A percentile compares a stretch with the other conserved stretches of the same genome.
Conservation (phyloP, 2,329 filamentous ascomycete species). For the Paraphaeosphaeria minitans region DNA sequence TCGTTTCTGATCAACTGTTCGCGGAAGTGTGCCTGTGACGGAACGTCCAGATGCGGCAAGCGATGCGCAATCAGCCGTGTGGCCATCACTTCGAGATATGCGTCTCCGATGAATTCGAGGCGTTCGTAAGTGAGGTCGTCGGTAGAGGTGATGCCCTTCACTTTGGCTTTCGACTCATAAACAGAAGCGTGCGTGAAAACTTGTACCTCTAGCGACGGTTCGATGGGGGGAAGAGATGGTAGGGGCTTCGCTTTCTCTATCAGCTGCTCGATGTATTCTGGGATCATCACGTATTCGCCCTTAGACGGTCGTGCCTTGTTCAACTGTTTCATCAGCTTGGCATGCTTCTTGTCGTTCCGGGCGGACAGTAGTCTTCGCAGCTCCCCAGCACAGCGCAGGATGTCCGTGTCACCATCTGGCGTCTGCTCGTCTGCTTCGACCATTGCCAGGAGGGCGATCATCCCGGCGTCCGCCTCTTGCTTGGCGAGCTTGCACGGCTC, state of each 20-base stretch:
- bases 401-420: slow-evolving; percentile 29
- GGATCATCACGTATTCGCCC: slow-evolving; percentile 25
- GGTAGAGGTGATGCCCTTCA: slow-evolving; percentile 17
- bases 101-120: slow-evolving; percentile 88
- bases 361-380: slow-evolving; percentile 33
- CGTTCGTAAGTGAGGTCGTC: slow-evolving; percentile 68
- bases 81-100: slow-evolving; percentile 79
- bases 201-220: slow-evolving; percentile 64
- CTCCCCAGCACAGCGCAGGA: slow-evolving; percentile 36
- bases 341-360: slow-evolving; percentile 40
- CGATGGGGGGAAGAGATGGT: slow-evolving; percentile 67
- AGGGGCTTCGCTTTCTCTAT: slow-evolving; percentile 44
- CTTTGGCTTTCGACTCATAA: slow-evolving; percentile 10
- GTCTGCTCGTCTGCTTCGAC: slow-evolving; percentile 36
- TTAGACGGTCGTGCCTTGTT: slow-evolving; percentile 35
- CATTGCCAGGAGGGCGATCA: slow-evolving; percentile 38
- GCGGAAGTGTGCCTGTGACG: slow-evolving; percentile 74
- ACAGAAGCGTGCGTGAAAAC: slow-evolving; percentile 67
- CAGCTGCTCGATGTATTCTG: slow-evolving; percentile 33
- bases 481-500: slow-evolving; percentile 22
- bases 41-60: slow-evolving; percentile 68
- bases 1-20: slow-evolving; percentile 82
- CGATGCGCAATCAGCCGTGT: slow-evolving; percentile 75
- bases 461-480: slow-evolving; percentile 34
- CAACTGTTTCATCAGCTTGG: slow-evolving; percentile 57